A percentile compares a stretch with the other conserved stretches of the same genome.
These are phyloP conservation scores for Stromatinia cepivora DNA, from an alignment of 2,329 filamentous ascomycete genomes.

Conservation along the genomic window DNA sequence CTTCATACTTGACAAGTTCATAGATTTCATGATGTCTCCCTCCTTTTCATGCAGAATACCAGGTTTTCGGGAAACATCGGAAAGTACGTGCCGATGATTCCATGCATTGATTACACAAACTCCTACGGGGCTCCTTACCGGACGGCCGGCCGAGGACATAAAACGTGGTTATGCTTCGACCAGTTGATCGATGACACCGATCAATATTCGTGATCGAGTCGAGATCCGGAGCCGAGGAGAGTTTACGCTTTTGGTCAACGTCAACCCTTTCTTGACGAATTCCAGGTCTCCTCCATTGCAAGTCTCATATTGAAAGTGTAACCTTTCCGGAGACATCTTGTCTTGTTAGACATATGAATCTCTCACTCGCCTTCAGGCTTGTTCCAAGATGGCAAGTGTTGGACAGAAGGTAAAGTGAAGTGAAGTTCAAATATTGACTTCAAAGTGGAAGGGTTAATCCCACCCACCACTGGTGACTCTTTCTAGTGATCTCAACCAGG, in stretches of 20 bases:
- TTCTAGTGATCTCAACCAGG: background rate
- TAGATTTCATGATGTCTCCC: background rate
- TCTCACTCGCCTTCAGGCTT: background rate
- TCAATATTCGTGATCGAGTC: background rate
- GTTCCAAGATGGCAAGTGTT: background rate
- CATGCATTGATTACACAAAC: background rate
- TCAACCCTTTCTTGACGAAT: background rate
- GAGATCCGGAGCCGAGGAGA: background rate
- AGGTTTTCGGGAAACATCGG: background rate
- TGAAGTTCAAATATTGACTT: background rate
- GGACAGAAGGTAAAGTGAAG: background rate
- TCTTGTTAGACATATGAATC: background rate
- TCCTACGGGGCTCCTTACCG: background rate
- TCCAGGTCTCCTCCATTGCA: background rate
- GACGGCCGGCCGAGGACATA: background rate
- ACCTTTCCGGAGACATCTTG: background rate
- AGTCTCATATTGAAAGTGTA: background rate
- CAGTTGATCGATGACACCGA: background rate
- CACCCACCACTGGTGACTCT: background rate
- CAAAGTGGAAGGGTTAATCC: background rate
- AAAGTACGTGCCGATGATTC: background rate
- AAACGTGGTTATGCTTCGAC: background rate
- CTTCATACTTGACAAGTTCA: background rate
- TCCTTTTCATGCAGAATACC: background rate
- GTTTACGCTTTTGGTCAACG: background rate